Percentiles rank a stretch among this genome's conserved stretches.
Evolutionary conservation across 2,329 filamentous ascomycete species (phyloP).

Genomic region (Phialemonium atrogriseum): DNA sequence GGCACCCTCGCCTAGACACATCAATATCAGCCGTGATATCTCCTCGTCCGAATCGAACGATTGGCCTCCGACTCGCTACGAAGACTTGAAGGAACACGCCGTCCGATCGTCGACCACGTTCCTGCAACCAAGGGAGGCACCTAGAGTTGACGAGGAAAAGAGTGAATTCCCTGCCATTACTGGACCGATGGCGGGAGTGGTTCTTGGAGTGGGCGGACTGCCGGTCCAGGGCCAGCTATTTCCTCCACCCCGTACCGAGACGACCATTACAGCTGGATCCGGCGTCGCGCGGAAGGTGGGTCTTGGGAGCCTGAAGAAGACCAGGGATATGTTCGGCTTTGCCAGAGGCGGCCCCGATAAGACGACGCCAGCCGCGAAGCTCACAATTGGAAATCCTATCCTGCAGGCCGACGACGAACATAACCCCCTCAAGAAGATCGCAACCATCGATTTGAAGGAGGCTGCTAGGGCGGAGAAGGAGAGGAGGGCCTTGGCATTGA

Average conservation of each 20-base stretch:
- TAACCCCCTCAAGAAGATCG: conserved; percentile 35
- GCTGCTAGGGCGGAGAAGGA: conserved; percentile 38
- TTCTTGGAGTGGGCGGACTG: conserved; percentile 28
- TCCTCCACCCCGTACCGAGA: conserved; percentile 27
- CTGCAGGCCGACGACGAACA: conserved; percentile 25
- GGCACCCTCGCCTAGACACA: conserved; percentile 29
- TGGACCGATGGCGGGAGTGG: conserved; percentile 23
- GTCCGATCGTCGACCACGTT: conserved; percentile 28
- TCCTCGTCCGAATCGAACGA: conserved; percentile 32
- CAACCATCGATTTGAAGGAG: conserved; percentile 40
- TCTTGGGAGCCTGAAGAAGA: conserved; percentile 13
- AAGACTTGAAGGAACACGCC: conserved; percentile 37
- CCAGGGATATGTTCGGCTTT: conserved; percentile 19
- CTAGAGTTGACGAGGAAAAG: conserved; percentile 13
- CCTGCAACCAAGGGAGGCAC: conserved; percentile 21
- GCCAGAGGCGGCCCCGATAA: conserved; percentile 14
- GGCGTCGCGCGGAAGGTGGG: conserved; percentile 10
- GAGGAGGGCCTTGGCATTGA: conserved; percentile 26
- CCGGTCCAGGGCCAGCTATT: conserved; percentile 32
- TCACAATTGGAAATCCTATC: conserved; percentile 43
- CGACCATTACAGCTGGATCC: conserved; percentile 14
- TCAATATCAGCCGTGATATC: conserved; percentile 27
- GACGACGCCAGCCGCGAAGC: conserved; percentile 25
- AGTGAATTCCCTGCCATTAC: conserved; percentile 28
- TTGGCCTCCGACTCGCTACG: conserved; percentile 37